Evolutionary conservation across 768 basidiomycete species (phyloP).

Genomic region (Infundibulicybe gibba): DNA sequence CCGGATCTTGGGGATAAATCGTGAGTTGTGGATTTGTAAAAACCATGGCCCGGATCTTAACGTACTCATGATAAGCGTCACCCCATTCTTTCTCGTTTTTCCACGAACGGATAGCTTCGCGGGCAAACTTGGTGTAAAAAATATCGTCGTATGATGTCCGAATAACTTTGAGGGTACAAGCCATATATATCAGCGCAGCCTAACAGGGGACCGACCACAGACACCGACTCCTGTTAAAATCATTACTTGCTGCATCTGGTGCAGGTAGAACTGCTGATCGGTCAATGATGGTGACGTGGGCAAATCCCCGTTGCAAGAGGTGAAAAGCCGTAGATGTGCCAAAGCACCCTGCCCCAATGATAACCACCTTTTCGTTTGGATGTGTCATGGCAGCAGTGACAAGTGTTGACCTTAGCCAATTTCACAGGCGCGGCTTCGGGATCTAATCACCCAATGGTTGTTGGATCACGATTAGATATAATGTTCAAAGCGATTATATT

Average conservation of each 20-base stretch:
- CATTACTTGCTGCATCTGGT: slow-evolving; percentile 71
- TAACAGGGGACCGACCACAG: slow-evolving; percentile 5
- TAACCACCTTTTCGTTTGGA: slow-evolving; percentile 40
- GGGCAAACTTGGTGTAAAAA: slow-evolving; percentile 68
- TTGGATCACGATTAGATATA: too few species aligned
- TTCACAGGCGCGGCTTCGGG: neutral
- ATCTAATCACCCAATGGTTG: neutral
- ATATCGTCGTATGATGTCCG: slow-evolving; percentile 68
- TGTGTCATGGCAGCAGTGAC: neutral
- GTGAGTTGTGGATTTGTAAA: slow-evolving; percentile 2
- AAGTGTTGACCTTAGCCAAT: neutral
- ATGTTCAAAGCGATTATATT: neutral
- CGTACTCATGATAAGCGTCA: slow-evolving; percentile 82
- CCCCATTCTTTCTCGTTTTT: slow-evolving; percentile 61
- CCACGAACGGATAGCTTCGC: slow-evolving; percentile 78
- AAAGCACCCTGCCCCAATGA: slow-evolving; percentile 83
- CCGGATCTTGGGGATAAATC: slow-evolving; percentile 49
- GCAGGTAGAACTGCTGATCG: slow-evolving; percentile 68
- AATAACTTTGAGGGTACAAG: slow-evolving; percentile 44
- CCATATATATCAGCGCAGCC: neutral
- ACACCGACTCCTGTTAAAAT: slow-evolving; percentile 42
- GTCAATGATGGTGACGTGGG: slow-evolving; percentile 72
- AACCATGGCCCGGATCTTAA: slow-evolving; percentile 15
- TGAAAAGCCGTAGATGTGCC: slow-evolving; percentile 85
- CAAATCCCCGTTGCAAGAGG: slow-evolving; percentile 67